Conservation (phyloP, 2,329 filamentous ascomycete genomes). For the Trichoderma sp. region DNA sequence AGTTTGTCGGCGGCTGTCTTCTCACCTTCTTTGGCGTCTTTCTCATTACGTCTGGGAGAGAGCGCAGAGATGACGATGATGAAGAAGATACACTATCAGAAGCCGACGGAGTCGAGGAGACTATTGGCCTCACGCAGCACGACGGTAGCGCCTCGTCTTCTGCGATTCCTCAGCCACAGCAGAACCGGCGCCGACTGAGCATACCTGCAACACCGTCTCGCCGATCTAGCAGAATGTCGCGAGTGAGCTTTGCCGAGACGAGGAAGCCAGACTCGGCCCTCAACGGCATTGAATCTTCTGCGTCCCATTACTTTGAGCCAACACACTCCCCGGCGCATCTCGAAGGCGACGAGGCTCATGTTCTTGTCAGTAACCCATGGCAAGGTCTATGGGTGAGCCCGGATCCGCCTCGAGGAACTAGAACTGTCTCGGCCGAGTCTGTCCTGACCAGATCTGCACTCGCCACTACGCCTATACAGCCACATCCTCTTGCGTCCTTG, state of each 20-base stretch:
- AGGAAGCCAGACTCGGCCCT: slow-evolving; percentile 42
- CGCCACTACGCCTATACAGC: slow-evolving; percentile 32
- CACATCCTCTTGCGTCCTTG: slow-evolving; percentile 38
- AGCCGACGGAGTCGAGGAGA: slow-evolving; percentile 62
- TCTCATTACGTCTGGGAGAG: slow-evolving; percentile 85
- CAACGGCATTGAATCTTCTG: slow-evolving; percentile 41
- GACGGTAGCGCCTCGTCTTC: slow-evolving; percentile 33
- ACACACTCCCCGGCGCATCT: slow-evolving; percentile 38
- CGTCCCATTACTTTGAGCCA: slow-evolving; percentile 38
- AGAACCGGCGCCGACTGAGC: slow-evolving; percentile 24
- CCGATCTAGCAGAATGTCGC: slow-evolving; percentile 52
- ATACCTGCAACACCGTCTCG: slow-evolving; percentile 42
- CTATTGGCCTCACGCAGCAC: slow-evolving; percentile 61
- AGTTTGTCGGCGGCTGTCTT: slow-evolving; percentile 87
- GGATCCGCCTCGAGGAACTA: slow-evolving; percentile 40
- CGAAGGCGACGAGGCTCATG: slow-evolving; percentile 41
- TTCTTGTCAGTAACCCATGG: slow-evolving; percentile 50
- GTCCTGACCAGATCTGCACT: slow-evolving; percentile 34
- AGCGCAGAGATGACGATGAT: slow-evolving; percentile 56
- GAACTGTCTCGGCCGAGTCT: slow-evolving; percentile 43
- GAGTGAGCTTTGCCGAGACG: slow-evolving; percentile 47
- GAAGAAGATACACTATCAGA: slow-evolving; percentile 57
- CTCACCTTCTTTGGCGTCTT: slow-evolving; percentile 97
- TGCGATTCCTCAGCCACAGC: slow-evolving; percentile 3
- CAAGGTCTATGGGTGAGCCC: slow-evolving; percentile 39